A percentile compares a stretch with the other conserved stretches of the same genome.
phyloP scores from a whole-genome alignment of 139 green algal species.

The Volvox africanus region DNA sequence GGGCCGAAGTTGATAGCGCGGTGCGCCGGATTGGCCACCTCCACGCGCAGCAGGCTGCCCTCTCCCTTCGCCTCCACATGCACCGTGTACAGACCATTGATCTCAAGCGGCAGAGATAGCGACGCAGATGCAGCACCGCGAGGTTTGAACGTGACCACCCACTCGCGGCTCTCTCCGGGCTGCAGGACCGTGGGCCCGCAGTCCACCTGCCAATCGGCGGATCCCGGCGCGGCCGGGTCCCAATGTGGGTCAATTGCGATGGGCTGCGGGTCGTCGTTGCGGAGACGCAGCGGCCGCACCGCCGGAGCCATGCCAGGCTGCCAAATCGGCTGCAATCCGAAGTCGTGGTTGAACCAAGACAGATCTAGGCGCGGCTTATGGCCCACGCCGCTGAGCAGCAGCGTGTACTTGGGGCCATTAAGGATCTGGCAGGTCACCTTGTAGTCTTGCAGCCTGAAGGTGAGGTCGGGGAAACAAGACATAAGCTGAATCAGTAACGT shows the following conservation, averaged over 20 bases:
- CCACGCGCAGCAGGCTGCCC: conserved; percentile 72
- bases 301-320: conserved; percentile 70
- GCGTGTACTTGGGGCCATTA: conserved; percentile 74
- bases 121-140: conserved; percentile 44
- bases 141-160: conserved; percentile 75
- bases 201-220: conserved; percentile 52
- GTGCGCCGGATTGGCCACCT: conserved; percentile 72
- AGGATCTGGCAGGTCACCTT: conserved; percentile 72
- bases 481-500: too few relatives aligned
- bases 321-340: conserved; percentile 74
- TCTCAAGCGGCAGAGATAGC: conserved; percentile 69
- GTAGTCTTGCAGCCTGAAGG: conserved; percentile 62
- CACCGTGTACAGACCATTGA: conserved; percentile 86
- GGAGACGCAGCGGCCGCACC: conserved; percentile 58
- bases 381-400: conserved; percentile 72
- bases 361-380: conserved; percentile 83
- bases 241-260: conserved; percentile 64
- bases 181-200: conserved; percentile 64
- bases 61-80: conserved; percentile 73
- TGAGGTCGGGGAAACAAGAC: too few relatives aligned
- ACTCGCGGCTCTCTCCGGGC: conserved; percentile 67
- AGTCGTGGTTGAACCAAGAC: conserved; percentile 76
- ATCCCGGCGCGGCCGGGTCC: neutral
- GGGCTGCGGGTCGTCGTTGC: conserved; percentile 79
- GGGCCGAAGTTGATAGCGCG: conserved; percentile 73